These are phyloP conservation scores for Saxispiralis lemnorum DNA, from an alignment of 495 filamentous ascomycete species.

Conservation along the genomic window DNA sequence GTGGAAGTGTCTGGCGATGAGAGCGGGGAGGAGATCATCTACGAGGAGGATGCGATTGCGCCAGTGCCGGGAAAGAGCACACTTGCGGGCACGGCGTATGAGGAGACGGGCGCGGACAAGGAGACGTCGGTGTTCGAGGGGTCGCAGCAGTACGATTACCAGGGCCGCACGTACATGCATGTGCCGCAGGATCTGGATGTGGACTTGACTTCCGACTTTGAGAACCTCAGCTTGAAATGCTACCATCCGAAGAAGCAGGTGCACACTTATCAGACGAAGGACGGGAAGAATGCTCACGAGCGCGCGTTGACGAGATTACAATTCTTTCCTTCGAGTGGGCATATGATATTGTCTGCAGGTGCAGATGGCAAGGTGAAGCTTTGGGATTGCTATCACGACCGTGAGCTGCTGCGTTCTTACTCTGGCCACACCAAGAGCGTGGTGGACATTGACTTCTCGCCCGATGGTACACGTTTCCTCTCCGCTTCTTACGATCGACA, in stretches of 20 bases:
- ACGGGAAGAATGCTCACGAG: constrained; percentile 33
- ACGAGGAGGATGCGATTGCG: constrained; percentile 46
- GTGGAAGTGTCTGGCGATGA: constrained; percentile 24
- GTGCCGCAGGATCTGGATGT: constrained; percentile 89
- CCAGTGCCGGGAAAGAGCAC: constrained; percentile 31
- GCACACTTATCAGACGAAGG: constrained; percentile 59
- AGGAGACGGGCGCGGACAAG: constrained; percentile 29
- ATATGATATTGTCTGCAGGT: constrained; percentile 68
- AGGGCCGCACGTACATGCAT: constrained; percentile 86
- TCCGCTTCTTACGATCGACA: constrained; percentile 83
- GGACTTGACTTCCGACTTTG: constrained; percentile 64
- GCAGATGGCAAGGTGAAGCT: constrained; percentile 86
- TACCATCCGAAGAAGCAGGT: constrained; percentile 86
- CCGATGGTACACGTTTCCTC: constrained; percentile 66
- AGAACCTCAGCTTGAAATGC: constrained; percentile 49
- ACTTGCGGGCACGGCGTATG: constrained; percentile 44
- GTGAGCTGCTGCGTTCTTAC: constrained; percentile 76
- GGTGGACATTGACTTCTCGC: constrained; percentile 77
- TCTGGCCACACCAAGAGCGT: constrained; percentile 79
- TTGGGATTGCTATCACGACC: constrained; percentile 81
- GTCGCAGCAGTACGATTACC: constrained; percentile 66
- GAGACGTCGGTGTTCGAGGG: constrained; percentile 87
- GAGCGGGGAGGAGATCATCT: constrained; percentile 47
- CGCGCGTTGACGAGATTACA: constrained; percentile 73
- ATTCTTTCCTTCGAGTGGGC: constrained; percentile 73